Percentiles rank a stretch among this genome's conserved stretches.
Conservation (phyloP, 345 rosid species). For the Stellera chamaejasme region DNA sequence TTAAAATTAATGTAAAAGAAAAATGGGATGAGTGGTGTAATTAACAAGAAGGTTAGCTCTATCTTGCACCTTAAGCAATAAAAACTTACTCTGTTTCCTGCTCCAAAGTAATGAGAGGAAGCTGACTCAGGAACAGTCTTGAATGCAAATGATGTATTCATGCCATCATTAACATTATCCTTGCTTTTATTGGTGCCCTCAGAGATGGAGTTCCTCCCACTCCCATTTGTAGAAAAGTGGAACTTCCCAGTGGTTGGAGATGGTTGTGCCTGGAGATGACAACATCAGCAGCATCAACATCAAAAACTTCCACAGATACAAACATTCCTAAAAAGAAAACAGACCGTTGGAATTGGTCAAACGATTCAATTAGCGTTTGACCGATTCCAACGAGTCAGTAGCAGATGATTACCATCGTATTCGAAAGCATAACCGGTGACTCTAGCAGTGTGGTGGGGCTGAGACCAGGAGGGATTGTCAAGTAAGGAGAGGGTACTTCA, state of each 20-base stretch:
- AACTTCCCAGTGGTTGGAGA: conserved; percentile 93
- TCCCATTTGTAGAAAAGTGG: conserved; percentile 43
- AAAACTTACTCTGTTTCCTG: conserved; percentile 28
- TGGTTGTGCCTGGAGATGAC: conserved; percentile 61
- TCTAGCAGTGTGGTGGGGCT: conserved; percentile 90
- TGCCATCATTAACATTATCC: conserved; percentile 51
- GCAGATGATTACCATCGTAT: conserved; percentile 44
- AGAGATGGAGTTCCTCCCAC: conserved; percentile 24
- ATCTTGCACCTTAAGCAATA: too few relatives aligned
- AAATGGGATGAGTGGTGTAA: too few relatives aligned
- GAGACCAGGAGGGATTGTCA: conserved; percentile 80
- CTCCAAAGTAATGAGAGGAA: conserved; percentile 42
- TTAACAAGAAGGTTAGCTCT: too few relatives aligned
- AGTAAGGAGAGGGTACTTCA: conserved; percentile 44
- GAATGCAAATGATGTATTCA: conserved; percentile 61
- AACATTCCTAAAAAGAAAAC: too few relatives aligned
- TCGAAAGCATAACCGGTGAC: conserved; percentile 76
- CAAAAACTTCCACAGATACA: conserved; percentile 7
- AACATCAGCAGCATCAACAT: conserved; percentile 7
- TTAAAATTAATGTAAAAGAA: too few relatives aligned
- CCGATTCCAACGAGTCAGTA: too few relatives aligned
- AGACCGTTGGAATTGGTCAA: too few relatives aligned
- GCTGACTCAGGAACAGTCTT: conserved; percentile 47
- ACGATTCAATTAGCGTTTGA: not conserved
- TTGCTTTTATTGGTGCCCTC: conserved; percentile 41